Evolutionary conservation across 148 eudicot genomes (phyloP), one percentile per base, ranked within the genome.

Genomic region (Rhododendron kiyosumense): DNA sequence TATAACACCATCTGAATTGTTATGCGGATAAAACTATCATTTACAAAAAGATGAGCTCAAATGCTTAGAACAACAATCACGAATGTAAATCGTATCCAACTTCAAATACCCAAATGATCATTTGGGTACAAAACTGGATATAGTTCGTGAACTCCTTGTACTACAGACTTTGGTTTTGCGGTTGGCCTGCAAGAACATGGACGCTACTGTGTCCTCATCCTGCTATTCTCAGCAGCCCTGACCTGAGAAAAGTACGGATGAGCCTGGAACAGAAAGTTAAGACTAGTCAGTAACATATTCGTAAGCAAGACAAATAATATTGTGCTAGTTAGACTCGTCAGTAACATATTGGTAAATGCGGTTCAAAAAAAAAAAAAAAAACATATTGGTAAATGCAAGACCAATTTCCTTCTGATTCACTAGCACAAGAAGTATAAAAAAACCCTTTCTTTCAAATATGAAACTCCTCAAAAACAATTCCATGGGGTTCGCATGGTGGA

Each of bases 211-310:
- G 93, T 91, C 63, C 98, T 90, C 92, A 89, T 94, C 89, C 99
- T 92, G 91, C 96, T 94, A 83, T 86, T 95, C 88, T 96, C 99
- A 26, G 96, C 99, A 85, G 99, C 97, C 89, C 98, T 89, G 73
- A 96, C 99, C 92, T 95, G 97, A 80, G 91, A 84, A 87, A 96
- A 96, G 83, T 96, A 96, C 43, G 96, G 96, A 89, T 95, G 98
- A 45, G 94, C 96, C 99, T 96, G 86, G 20, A 49, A 79, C 34
- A 65, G 17, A 81, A 84, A 51, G 76, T 0, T 36, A 32, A 32
- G 69, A 54, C 20, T 54, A 30, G 48, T 61, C n/a, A 22, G n/a
- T 36, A 59, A 41, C 84, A 41, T 65, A 65, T 41, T 14, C 7
- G 54, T 45, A 45, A 67, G 24, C 22, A 2, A 4, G 36, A 69